phyloP scores from a whole-genome alignment of 306 rosid species.

The Hippophae gyantsensis region DNA sequence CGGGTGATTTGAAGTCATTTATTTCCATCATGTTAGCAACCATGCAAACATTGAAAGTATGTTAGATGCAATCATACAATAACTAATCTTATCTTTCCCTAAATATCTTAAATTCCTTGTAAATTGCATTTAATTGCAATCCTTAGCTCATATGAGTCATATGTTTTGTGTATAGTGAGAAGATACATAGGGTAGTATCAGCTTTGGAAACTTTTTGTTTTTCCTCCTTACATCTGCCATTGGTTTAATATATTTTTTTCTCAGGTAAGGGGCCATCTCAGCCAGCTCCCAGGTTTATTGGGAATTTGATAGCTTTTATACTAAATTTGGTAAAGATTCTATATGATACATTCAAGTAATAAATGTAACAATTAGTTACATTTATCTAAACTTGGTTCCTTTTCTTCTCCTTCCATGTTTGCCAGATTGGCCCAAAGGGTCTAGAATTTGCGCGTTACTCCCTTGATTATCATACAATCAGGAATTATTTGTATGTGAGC shows the following conservation, averaged over 20 bases:
- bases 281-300: slow-evolving; percentile 82
- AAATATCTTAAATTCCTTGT: too few relatives aligned
- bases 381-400: slow-evolving; percentile 18
- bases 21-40: too few relatives aligned
- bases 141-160: too few relatives aligned
- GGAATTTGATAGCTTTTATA: slow-evolving; percentile 73
- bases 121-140: too few relatives aligned
- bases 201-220: too few relatives aligned
- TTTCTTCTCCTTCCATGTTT: not conserved
- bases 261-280: slow-evolving; percentile 82
- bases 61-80: too few relatives aligned
- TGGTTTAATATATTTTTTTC: slow-evolving; percentile 8
- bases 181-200: too few relatives aligned
- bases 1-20: too few relatives aligned
- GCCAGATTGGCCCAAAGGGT: slow-evolving; percentile 87
- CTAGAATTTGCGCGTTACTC: slow-evolving; percentile 93
- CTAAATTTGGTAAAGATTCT: slow-evolving; percentile 64
- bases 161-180: too few relatives aligned
- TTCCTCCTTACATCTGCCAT: not conserved
- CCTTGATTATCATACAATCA: slow-evolving; percentile 90
- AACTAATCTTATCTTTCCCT: too few relatives aligned
- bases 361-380: not conserved
- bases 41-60: too few relatives aligned
- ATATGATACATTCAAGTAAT: not conserved
- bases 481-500: slow-evolving; percentile 67